Conservation (phyloP, 805 yeast species). For the Metschnikowia corniflorae region DNA sequence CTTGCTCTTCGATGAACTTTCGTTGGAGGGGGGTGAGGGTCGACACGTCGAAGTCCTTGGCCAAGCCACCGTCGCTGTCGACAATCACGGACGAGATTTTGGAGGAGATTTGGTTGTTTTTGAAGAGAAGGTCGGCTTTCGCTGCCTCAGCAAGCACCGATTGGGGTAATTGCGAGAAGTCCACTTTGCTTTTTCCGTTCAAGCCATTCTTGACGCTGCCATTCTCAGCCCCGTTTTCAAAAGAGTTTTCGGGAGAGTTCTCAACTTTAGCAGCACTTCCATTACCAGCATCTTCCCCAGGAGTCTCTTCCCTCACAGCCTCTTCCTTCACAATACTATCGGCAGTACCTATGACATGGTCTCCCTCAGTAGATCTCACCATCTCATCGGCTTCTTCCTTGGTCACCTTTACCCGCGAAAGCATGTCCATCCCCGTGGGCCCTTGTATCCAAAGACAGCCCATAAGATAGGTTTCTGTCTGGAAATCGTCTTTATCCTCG, state of each 20-base stretch:
- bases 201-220: not conserved
- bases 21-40: conserved; percentile 43
- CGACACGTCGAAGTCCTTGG: conserved; percentile 14
- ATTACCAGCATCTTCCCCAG: not conserved
- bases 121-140: conserved; percentile 29
- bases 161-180: conserved; percentile 23
- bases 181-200: conserved; percentile 16
- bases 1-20: conserved; percentile 65
- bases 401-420: conserved; percentile 20
- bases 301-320: not conserved
- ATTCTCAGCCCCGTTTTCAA: not conserved
- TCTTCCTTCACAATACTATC: not conserved
- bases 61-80: conserved; percentile 15
- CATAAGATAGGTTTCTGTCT: conserved; percentile 63
- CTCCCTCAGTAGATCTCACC: conserved; percentile 3
- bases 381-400: conserved; percentile 16
- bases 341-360: no score
- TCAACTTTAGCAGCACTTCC: not conserved
- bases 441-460: conserved; percentile 93
- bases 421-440: conserved; percentile 53
- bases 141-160: conserved; percentile 26
- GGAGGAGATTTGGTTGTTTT: conserved; percentile 16
- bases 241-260: not conserved
- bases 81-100: conserved; percentile 8
- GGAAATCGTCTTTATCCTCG: conserved; percentile 44